Evolutionary conservation across 257 asterid species (phyloP).

Genomic region (Lycium ferocissimum): DNA sequence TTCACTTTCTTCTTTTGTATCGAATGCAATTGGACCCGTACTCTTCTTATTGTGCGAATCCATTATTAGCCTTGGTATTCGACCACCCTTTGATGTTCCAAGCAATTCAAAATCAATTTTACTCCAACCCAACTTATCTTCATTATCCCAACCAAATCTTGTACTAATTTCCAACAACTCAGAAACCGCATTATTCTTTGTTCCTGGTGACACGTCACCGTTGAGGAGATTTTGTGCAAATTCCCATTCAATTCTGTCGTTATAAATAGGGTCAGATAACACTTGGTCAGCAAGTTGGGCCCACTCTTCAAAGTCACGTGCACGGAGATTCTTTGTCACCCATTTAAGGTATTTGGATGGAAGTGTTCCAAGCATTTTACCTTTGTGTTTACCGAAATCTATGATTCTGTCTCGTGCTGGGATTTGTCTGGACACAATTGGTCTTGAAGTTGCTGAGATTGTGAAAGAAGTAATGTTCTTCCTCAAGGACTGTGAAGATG

Average conservation of each 20-base stretch:
- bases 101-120: slow-evolving; percentile 66
- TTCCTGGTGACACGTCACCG: slow-evolving; percentile 48
- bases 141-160: slow-evolving; percentile 81
- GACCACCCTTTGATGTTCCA: slow-evolving; percentile 76
- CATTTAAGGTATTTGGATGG: slow-evolving; percentile 81
- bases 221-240: slow-evolving; percentile 66
- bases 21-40: too few relatives aligned
- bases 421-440: background rate
- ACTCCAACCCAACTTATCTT: slow-evolving; percentile 75
- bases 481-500: background rate
- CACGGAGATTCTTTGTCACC: slow-evolving; percentile 75
- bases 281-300: slow-evolving; percentile 80
- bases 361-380: slow-evolving; percentile 81
- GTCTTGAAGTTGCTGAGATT: background rate
- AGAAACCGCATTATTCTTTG: slow-evolving; percentile 45
- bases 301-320: slow-evolving; percentile 79
- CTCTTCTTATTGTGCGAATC: too few relatives aligned
- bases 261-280: slow-evolving; percentile 69
- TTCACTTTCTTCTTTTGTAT: too few relatives aligned
- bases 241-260: slow-evolving; percentile 90
- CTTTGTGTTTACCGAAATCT: slow-evolving; percentile 76
- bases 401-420: slow-evolving; percentile 74
- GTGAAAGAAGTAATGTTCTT: background rate
- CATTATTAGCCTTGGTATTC: slow-evolving; percentile 64
- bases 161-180: slow-evolving; percentile 70